A percentile compares a stretch with the other conserved stretches of the same genome.
These are phyloP conservation scores for Prunus kanzakura DNA, from an alignment of 306 rosid genomes.

Conservation along the genomic window DNA sequence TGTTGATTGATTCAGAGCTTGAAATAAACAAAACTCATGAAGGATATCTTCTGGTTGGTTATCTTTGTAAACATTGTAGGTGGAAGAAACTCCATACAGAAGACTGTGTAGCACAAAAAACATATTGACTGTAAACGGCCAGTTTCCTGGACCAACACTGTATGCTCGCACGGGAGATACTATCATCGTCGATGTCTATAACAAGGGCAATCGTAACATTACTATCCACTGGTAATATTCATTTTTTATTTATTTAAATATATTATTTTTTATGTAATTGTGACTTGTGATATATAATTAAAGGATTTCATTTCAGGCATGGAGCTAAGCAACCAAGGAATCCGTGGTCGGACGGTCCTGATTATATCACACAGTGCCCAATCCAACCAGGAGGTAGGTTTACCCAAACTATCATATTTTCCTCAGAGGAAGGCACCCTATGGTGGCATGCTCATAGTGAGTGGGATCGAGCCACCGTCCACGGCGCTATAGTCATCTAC, in stretches of 20 bases:
- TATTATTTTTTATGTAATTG: no score
- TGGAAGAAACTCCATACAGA: constrained; percentile 22
- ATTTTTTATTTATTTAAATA: no score
- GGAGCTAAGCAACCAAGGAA: constrained; percentile 42
- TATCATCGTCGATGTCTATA: constrained; percentile 34
- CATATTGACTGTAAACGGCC: constrained; percentile 49
- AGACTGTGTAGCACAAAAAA: constrained; percentile 43
- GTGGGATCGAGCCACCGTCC: constrained; percentile 63
- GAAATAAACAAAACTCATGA: not conserved
- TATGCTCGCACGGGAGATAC: constrained; percentile 38
- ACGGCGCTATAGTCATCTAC: constrained; percentile 43
- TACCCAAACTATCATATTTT: constrained; percentile 35
- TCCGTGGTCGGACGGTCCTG: constrained; percentile 53
- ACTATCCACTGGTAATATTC: constrained; percentile 51
- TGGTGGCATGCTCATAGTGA: constrained; percentile 76
- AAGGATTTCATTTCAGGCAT: constrained; percentile 29
- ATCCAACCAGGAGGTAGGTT: constrained; percentile 37
- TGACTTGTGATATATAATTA: no score
- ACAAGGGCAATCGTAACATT: constrained; percentile 39
- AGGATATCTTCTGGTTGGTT: not conserved
- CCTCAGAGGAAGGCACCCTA: constrained; percentile 50
- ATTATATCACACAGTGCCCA: constrained; percentile 50
- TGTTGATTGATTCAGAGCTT: not conserved
- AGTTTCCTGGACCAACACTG: constrained; percentile 47
- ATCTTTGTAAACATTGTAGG: not conserved